phyloP scores from a whole-genome alignment of 495 filamentous ascomycete genomes.

The Neurospora sp. region DNA sequence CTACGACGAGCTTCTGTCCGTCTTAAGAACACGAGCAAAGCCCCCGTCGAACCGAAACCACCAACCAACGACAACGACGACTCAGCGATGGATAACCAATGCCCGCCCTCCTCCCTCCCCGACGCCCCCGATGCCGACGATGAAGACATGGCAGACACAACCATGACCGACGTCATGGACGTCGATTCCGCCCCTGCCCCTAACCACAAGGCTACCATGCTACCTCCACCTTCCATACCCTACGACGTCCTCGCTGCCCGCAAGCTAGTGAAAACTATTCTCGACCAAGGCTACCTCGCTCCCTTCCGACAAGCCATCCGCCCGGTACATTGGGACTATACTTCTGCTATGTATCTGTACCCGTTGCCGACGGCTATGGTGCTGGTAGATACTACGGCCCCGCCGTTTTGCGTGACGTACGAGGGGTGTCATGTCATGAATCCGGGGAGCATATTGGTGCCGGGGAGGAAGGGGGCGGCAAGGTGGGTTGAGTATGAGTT shows the following conservation, averaged over 20 bases:
- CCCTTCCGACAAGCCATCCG: slow-evolving; percentile 70
- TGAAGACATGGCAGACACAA: not conserved
- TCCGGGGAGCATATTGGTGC: slow-evolving; percentile 63
- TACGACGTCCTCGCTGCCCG: slow-evolving; percentile 54
- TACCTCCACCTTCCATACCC: slow-evolving; percentile 20
- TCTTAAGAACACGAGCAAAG: slow-evolving; percentile 31
- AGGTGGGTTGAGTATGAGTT: slow-evolving; percentile 84
- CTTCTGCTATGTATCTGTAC: slow-evolving; percentile 62
- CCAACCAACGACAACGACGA: slow-evolving; percentile 16
- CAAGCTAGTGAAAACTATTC: slow-evolving; percentile 77
- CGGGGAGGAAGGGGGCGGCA: slow-evolving; percentile 50
- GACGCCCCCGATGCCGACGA: slow-evolving; percentile 7
- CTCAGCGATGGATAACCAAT: slow-evolving; percentile 17
- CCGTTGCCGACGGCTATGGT: slow-evolving; percentile 78
- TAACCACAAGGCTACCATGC: slow-evolving; percentile 1
- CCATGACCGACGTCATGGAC: slow-evolving; percentile 34
- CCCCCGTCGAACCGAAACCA: slow-evolving; percentile 1
- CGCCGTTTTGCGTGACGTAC: slow-evolving; percentile 77
- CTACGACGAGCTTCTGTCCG: slow-evolving; percentile 64
- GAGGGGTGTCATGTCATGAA: slow-evolving; percentile 97
- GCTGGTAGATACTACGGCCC: slow-evolving; percentile 68
- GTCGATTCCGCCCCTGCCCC: slow-evolving; percentile 15
- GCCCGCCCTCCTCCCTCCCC: not conserved
- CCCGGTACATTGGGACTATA: slow-evolving; percentile 84
- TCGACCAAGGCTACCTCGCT: slow-evolving; percentile 84